phyloP scores from a whole-genome alignment of 2,329 filamentous ascomycete genomes.

The Scedosporium minutisporum region DNA sequence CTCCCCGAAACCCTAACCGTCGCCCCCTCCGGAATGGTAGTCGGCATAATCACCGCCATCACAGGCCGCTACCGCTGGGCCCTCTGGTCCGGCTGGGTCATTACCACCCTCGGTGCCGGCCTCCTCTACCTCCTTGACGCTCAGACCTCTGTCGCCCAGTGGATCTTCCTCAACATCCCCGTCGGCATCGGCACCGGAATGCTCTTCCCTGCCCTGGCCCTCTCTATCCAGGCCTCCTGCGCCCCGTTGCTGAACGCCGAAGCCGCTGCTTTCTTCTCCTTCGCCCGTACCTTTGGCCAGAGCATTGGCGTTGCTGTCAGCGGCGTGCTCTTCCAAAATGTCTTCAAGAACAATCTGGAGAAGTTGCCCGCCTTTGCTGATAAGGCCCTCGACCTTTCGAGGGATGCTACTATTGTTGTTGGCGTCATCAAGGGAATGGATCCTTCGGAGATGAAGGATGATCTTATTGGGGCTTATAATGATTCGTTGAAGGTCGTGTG shows the following conservation, averaged over 20 bases:
- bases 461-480: slow-evolving; percentile 22
- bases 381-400: slow-evolving; percentile 34
- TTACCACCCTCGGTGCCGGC: slow-evolving; percentile 50
- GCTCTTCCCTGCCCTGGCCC: slow-evolving; percentile 53
- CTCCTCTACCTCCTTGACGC: slow-evolving; percentile 37
- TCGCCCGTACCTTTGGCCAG: slow-evolving; percentile 27
- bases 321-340: slow-evolving; percentile 62
- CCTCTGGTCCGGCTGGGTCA: slow-evolving; percentile 51
- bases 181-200: slow-evolving; percentile 54
- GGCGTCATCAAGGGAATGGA: slow-evolving; percentile 47
- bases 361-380: slow-evolving; percentile 35
- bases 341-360: slow-evolving; percentile 40
- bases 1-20: slow-evolving; percentile 55
- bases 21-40: slow-evolving; percentile 47
- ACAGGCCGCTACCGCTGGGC: slow-evolving; percentile 52
- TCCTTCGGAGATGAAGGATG: slow-evolving; percentile 12
- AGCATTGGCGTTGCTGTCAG: slow-evolving; percentile 25
- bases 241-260: slow-evolving; percentile 35
- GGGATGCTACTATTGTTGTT: slow-evolving; percentile 49
- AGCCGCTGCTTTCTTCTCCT: slow-evolving; percentile 56
- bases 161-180: slow-evolving; percentile 53
- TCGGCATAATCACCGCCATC: slow-evolving; percentile 43
- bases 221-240: slow-evolving; percentile 54
- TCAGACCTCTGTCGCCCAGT: slow-evolving; percentile 39
- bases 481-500: slow-evolving; percentile 23